Evolutionary conservation across 208 protist genomes (phyloP).

Genomic region (Novymonas esmeraldas): DNA sequence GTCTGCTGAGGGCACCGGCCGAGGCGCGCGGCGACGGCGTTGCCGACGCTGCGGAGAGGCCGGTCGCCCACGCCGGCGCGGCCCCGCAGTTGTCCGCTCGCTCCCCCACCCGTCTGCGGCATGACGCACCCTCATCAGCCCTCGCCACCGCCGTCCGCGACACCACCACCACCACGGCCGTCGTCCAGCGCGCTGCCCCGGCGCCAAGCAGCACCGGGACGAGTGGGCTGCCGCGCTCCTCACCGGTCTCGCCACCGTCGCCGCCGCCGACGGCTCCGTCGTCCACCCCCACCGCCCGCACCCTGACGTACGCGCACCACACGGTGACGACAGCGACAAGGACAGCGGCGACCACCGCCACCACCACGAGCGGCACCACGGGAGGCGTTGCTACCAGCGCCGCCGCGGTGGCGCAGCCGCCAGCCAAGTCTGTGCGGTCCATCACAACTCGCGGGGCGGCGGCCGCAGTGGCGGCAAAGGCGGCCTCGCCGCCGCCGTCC

Average conservation of each 20-base stretch:
- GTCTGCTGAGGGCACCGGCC: neutral
- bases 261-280: neutral
- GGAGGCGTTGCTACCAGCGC: too few relatives aligned
- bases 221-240: too few relatives aligned
- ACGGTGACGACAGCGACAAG: too few relatives aligned
- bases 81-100: neutral
- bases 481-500: neutral
- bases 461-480: neutral
- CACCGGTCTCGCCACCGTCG: neutral
- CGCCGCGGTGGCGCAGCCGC: too few relatives aligned
- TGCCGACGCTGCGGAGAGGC: neutral
- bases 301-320: neutral
- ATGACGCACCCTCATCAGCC: neutral
- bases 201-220: too few relatives aligned
- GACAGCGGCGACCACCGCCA: too few relatives aligned
- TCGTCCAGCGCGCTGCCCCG: neutral
- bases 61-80: neutral
- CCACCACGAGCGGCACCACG: too few relatives aligned
- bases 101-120: neutral
- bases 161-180: neutral
- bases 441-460: conserved; percentile 5
- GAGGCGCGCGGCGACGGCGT: neutral
- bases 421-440: neutral
- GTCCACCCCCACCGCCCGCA: too few relatives aligned
- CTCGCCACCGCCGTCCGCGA: neutral